Evolutionary conservation across 2,329 filamentous ascomycete genomes (phyloP), one percentile per base, ranked within the genome.

Genomic region (Phyllosticta capitalensis): DNA sequence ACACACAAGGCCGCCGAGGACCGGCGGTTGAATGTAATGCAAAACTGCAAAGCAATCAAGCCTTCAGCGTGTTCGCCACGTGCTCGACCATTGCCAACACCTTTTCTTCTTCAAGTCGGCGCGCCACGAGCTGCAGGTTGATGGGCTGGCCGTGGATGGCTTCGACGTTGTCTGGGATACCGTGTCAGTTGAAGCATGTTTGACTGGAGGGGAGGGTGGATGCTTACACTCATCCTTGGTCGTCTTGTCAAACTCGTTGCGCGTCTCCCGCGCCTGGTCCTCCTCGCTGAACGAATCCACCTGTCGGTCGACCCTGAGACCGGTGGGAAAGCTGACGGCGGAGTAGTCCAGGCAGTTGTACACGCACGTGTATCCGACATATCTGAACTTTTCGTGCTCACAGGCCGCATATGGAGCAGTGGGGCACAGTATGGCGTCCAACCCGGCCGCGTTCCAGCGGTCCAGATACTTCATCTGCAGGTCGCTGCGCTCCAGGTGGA

Each of bases 311-410:
- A 68, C 67, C 1, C 61, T 45, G 14, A 63, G 28, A 0, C 75
- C 76, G 9, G 67, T 70, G 1, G 77, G 77, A 58, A 79, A 79
- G 0, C 75, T 77, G 2, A 75, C 70, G 0, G 74, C 70, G 49
- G 73, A 70, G 61, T 79, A 80, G 61, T 79, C 78, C 4, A 79
- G 67, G 5, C 79, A 69, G 54, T 80, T 80, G 61, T 71, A 79
- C 0, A 79, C 74, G n/a, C 72, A 73, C 2, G 74, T 76, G 53
- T 76, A 76, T 1, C 76, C 76, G 12, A 79, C 74, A 61, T 24
- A 61, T 22, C 10, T 28, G 53, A n/a, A 56, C 61, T 66, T 62
- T 68, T 69, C 67, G 4, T 55, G 38, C 17, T 55, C 54, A 12
- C 51, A 33, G 12, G 58, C 52, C 3, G 60, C 57, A 12, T 56